Conservation (phyloP, 2,329 filamentous ascomycete species). For the Orbilia oligospora region DNA sequence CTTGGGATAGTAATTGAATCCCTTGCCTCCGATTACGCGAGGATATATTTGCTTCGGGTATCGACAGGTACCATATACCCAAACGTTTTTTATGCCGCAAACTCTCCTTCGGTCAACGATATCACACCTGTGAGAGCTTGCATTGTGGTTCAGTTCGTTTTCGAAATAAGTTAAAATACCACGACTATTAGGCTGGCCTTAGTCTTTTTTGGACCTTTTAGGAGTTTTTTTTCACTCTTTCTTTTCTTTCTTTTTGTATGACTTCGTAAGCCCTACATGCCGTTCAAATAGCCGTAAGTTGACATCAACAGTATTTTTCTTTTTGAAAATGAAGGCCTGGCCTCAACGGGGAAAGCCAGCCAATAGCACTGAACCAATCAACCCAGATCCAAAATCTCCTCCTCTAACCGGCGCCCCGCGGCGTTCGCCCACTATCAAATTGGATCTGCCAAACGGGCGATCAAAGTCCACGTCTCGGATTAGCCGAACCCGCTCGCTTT, state of each 20-base stretch:
- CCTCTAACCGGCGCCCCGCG: constrained; percentile 36
- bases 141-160: constrained; percentile 16
- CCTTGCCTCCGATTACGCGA: constrained; percentile 54
- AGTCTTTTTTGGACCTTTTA: constrained; percentile 20
- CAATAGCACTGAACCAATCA: constrained; percentile 1
- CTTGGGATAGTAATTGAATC: constrained; percentile 26
- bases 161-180: constrained; percentile 21
- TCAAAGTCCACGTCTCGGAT: constrained; percentile 25
- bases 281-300: neutral
- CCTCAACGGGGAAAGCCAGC: neutral
- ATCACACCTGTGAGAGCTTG: constrained; percentile 52
- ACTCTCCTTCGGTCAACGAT: constrained; percentile 55
- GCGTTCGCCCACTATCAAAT: constrained; percentile 37
- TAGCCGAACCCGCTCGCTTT: constrained; percentile 27
- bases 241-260: constrained; percentile 1
- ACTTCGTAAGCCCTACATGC: constrained; percentile 5
- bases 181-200: constrained; percentile 2
- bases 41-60: constrained; percentile 49
- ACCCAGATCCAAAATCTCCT: constrained; percentile 32
- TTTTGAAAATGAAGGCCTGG: constrained; percentile 11
- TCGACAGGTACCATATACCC: constrained; percentile 45
- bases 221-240: neutral
- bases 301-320: neutral
- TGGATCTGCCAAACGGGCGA: constrained; percentile 44
- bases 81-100: constrained; percentile 23